Conservation (phyloP, 2,329 filamentous ascomycete genomes). For the Stagonosporopsis cucurbitacearum region DNA sequence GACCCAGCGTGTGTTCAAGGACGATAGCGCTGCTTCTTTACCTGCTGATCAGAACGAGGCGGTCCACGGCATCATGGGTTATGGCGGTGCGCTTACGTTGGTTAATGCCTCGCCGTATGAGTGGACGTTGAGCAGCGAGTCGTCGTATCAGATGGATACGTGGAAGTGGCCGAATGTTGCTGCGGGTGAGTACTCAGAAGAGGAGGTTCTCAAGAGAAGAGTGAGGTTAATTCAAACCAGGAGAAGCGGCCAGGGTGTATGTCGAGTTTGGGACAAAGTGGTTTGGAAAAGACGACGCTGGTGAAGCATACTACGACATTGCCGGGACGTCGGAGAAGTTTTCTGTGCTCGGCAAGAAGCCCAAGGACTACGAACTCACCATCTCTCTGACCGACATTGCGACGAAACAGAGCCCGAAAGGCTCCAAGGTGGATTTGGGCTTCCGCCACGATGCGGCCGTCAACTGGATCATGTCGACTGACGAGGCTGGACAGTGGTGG, state of each 20-base stretch:
- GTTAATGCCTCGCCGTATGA: slow-evolving; percentile 52
- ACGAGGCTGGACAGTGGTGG: slow-evolving; percentile 44
- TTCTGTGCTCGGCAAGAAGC: slow-evolving; percentile 40
- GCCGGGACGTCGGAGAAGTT: slow-evolving; percentile 40
- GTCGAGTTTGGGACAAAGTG: slow-evolving; percentile 42
- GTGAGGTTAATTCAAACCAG: slow-evolving; percentile 9
- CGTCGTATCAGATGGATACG: slow-evolving; percentile 49
- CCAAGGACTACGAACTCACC: slow-evolving; percentile 39
- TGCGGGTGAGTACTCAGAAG: slow-evolving; percentile 27
- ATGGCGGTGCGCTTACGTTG: slow-evolving; percentile 47
- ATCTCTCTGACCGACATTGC: slow-evolving; percentile 38
- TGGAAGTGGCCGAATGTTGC: slow-evolving; percentile 47
- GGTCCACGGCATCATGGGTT: slow-evolving; percentile 4
- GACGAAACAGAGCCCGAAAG: slow-evolving; percentile 43
- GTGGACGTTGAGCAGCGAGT: slow-evolving; percentile 40
- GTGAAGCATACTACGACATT: slow-evolving; percentile 46
- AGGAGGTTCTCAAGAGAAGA: not conserved
- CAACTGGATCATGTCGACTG: slow-evolving; percentile 49
- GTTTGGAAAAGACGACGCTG: slow-evolving; percentile 41
- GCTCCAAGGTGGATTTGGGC: slow-evolving; percentile 42
- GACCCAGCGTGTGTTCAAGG: slow-evolving; percentile 1
- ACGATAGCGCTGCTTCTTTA: not conserved
- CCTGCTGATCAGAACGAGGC: not conserved
- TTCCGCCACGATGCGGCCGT: slow-evolving; percentile 47
- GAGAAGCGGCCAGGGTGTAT: slow-evolving; percentile 39